These are phyloP conservation scores for Quercus cerris DNA, from an alignment of 306 rosid genomes.

Conservation along the genomic window DNA sequence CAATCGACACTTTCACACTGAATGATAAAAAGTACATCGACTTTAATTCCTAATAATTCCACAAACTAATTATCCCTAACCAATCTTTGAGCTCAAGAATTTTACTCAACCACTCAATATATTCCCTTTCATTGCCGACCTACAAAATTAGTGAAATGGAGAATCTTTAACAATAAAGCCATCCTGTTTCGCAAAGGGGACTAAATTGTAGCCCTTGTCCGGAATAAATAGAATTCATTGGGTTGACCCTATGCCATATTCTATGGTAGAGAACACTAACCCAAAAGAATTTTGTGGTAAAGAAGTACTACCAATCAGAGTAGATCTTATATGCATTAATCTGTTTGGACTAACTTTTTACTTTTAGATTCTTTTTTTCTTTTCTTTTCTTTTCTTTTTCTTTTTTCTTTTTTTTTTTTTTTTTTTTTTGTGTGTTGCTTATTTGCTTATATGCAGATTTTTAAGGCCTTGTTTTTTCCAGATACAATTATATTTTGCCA, in stretches of 20 bases:
- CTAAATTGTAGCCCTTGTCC: too few relatives aligned
- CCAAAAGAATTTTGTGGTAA: background rate
- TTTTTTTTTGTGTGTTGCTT: too few relatives aligned
- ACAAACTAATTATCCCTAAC: constrained; percentile 22
- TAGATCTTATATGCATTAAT: background rate
- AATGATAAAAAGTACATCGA: constrained; percentile 15
- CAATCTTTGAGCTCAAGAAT: constrained; percentile 44
- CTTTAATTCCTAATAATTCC: constrained; percentile 31
- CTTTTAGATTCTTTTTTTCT: too few relatives aligned
- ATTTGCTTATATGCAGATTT: too few relatives aligned
- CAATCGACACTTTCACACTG: constrained; percentile 19
- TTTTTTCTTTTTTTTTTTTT: too few relatives aligned
- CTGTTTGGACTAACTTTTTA: too few relatives aligned
- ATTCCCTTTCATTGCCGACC: constrained; percentile 20
- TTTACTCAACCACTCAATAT: constrained; percentile 29
- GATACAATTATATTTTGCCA: too few relatives aligned
- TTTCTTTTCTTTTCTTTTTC: too few relatives aligned
- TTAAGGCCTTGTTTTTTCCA: too few relatives aligned
- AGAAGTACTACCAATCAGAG: background rate
- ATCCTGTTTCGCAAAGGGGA: background rate
- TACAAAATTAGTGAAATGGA: constrained; percentile 6
- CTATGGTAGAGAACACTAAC: background rate
- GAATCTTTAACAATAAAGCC: constrained; percentile 2
- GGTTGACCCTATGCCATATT: constrained; percentile 19
- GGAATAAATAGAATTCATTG: constrained; percentile 5